phyloP scores from a whole-genome alignment of 1,139 yeast species.

The Cylindricascospora bacillispora region DNA sequence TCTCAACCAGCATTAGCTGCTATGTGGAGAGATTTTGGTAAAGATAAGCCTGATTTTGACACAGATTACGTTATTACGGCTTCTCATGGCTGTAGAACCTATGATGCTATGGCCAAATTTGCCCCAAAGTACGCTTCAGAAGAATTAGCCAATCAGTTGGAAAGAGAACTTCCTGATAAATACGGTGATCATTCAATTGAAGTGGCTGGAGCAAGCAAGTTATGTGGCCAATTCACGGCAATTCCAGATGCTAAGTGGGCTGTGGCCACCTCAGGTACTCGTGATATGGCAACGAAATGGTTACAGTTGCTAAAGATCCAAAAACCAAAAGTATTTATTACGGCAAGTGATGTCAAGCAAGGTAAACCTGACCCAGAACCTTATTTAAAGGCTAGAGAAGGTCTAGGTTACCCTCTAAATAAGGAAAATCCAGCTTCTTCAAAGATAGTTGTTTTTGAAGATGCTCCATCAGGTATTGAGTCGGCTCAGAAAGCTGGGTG shows the following conservation, averaged over 20 bases:
- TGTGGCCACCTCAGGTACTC: slow-evolving; percentile 75
- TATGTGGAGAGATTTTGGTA: slow-evolving; percentile 65
- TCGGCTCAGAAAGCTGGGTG: slow-evolving; percentile 86
- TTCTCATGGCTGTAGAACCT: slow-evolving; percentile 75
- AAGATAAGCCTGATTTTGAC: slow-evolving; percentile 56
- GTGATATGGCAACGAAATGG: slow-evolving; percentile 69
- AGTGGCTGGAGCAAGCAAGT: slow-evolving; percentile 61
- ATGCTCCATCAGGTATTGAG: slow-evolving; percentile 76
- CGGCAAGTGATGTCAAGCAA: slow-evolving; percentile 62
- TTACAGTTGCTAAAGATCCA: slow-evolving; percentile 49
- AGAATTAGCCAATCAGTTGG: slow-evolving; percentile 56
- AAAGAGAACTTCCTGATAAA: slow-evolving; percentile 58
- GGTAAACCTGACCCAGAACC: slow-evolving; percentile 86
- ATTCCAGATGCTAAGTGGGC: slow-evolving; percentile 50
- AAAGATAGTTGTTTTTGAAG: slow-evolving; percentile 61
- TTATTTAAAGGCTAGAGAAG: slow-evolving; percentile 50
- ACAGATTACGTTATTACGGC: slow-evolving; percentile 59
- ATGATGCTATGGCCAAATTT: slow-evolving; percentile 62
- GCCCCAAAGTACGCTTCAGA: slow-evolving; percentile 62
- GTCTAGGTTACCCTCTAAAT: slow-evolving; percentile 38
- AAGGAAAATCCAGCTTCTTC: slow-evolving; percentile 25
- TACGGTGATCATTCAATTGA: slow-evolving; percentile 62
- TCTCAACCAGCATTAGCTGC: slow-evolving; percentile 60
- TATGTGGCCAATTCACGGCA: slow-evolving; percentile 30
- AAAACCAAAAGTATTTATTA: slow-evolving; percentile 61